phyloP scores from a whole-genome alignment of 345 rosid genomes.

The Ceriops zippeliana region DNA sequence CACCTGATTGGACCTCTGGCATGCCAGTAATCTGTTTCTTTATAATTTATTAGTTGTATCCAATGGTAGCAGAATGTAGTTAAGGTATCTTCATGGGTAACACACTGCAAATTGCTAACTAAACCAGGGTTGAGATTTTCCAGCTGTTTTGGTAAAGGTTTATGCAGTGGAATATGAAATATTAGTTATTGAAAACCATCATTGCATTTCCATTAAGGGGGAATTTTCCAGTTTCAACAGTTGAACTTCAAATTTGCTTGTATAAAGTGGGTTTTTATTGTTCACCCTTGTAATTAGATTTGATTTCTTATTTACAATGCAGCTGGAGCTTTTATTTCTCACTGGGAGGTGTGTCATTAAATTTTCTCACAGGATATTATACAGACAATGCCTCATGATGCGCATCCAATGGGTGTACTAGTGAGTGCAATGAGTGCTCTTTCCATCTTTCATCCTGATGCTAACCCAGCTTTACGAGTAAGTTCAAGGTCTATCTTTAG shows the following conservation, averaged over 20 bases:
- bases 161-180: neutral
- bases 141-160: neutral
- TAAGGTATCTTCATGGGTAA: too few species aligned
- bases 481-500: conserved; percentile 20
- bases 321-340: conserved; percentile 1
- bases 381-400: conserved; percentile 97
- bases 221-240: neutral
- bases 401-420: conserved; percentile 98
- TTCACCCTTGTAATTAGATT: neutral
- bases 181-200: too few species aligned
- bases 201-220: neutral
- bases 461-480: conserved; percentile 97
- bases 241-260: neutral
- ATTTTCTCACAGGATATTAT: conserved; percentile 71
- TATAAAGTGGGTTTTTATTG: neutral
- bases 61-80: too few species aligned
- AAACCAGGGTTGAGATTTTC: too few species aligned
- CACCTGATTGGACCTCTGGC: too few species aligned
- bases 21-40: too few species aligned
- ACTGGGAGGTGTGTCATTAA: neutral
- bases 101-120: too few species aligned
- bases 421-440: conserved; percentile 98
- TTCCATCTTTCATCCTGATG: conserved; percentile 96
- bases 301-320: neutral
- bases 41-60: too few species aligned